Evolutionary conservation across 129 eudicot genomes (phyloP), one percentile per base, ranked within the genome.

Genomic region (Saposhnikovia divaricata): DNA sequence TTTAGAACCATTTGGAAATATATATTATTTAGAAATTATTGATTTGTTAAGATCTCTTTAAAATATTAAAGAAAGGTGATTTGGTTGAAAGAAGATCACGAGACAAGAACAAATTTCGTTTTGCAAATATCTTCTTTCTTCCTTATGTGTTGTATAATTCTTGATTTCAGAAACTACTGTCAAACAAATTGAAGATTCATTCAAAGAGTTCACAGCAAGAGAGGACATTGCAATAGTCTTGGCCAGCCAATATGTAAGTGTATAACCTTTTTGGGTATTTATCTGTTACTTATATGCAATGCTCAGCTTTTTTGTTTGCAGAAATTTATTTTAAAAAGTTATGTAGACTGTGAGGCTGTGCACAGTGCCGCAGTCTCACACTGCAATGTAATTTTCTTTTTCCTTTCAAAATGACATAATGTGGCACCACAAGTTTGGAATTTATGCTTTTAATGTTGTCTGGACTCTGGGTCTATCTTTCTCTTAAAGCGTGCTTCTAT

Each of bases 231-330:
- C 98, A 23, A 90, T 95, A 39, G 96, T 95, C 77, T 77, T 95
- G 81, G 92, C 92, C 87, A 92, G 97, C 78, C 98, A 95, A 89
- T 92, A 87, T 79, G 98, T 95, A 86, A 92, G 98, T 90, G 47
- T 65, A 38, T 77, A 16, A 48, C 61, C 66, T 75, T 79, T 21
- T 77, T 39, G 44, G 38, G 51, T 38, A 50, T 34, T 63, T 25
- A 23, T 61, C 44, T 59, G 39, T 39, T 5, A 53, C 44, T 40
- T 40, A 55, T 78, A 28, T 79, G 72, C 48, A 69, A n/a, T 43
- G n/a, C 14, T 69, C 23, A 44, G 15, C 59, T 15, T 11, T 48
- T 78, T 57, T 15, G 27, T 46, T 7, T 48, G 2, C 11, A 11
- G 19, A 15, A 23, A 12, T 40, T 25, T 66, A 27, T 23, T 13